These are phyloP conservation scores for Inga laurina DNA, from an alignment of 306 rosid genomes.

Conservation along the genomic window DNA sequence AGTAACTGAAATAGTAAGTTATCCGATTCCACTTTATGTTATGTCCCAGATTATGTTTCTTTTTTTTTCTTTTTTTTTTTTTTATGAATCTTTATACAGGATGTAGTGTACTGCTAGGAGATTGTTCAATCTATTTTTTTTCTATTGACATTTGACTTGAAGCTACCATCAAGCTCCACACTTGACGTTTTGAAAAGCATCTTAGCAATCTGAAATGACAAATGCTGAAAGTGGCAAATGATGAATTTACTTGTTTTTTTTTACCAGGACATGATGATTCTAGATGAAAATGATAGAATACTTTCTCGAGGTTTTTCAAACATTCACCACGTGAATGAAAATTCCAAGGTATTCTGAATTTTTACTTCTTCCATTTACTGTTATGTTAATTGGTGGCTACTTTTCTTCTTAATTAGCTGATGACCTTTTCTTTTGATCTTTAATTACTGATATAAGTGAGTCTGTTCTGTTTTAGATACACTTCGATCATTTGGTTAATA, in stretches of 20 bases:
- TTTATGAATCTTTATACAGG: constrained; percentile 21
- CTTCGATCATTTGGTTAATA: not conserved
- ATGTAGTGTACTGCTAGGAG: not conserved
- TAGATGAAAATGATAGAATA: constrained; percentile 76
- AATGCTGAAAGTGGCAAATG: constrained; percentile 13
- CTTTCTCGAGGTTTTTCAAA: constrained; percentile 63
- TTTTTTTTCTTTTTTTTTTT: not conserved
- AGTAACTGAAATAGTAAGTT: constrained; percentile 20
- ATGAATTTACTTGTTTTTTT: constrained; percentile 28
- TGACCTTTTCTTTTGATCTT: constrained; percentile 1
- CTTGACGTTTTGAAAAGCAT: not conserved
- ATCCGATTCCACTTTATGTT: not conserved
- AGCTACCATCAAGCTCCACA: constrained; percentile 8
- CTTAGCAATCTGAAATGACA: constrained; percentile 14
- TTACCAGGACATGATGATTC: constrained; percentile 77
- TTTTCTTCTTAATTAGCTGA: constrained; percentile 9
- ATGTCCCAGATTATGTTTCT: not conserved
- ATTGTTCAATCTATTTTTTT: constrained; percentile 27
- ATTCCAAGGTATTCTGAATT: constrained; percentile 54
- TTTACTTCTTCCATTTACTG: constrained; percentile 12
- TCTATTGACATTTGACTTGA: constrained; percentile 12
- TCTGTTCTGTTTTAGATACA: not conserved
- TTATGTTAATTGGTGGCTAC: constrained; percentile 12
- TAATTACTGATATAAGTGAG: not conserved
- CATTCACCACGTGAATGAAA: constrained; percentile 80